Conservation (phyloP, 2,329 filamentous ascomycete genomes). For the Didymella glomerata region DNA sequence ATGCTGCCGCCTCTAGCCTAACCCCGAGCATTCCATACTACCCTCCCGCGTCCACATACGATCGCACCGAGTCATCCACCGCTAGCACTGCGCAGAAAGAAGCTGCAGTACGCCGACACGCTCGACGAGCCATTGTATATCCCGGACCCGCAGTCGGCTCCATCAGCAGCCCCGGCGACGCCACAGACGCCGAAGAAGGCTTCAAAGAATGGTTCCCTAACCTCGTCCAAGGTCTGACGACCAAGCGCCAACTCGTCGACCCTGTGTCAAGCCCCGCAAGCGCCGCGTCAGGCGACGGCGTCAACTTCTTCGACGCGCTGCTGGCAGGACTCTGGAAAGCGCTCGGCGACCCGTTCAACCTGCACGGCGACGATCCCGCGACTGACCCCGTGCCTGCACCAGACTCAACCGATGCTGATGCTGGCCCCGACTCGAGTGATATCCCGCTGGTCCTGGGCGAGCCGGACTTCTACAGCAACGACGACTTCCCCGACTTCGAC, state of each 20-base stretch:
- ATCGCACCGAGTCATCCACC: neutral
- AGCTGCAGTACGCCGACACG: slow-evolving; percentile 1
- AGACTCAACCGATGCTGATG: neutral
- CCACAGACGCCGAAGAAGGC: slow-evolving; percentile 16
- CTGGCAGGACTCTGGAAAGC: slow-evolving; percentile 1
- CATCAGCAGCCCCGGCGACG: slow-evolving; percentile 12
- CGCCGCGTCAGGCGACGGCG: slow-evolving; percentile 1
- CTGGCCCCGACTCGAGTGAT: neutral
- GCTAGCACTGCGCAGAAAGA: neutral
- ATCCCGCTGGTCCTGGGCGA: slow-evolving; percentile 8
- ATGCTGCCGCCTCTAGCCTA: slow-evolving; percentile 11
- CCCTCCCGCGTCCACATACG: slow-evolving; percentile 7
- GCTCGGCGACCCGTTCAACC: slow-evolving; percentile 11
- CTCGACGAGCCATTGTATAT: slow-evolving; percentile 6
- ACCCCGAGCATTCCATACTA: slow-evolving; percentile 12
- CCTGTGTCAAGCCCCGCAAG: slow-evolving; percentile 16
- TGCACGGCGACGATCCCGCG: neutral
- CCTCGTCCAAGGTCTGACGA: slow-evolving; percentile 10
- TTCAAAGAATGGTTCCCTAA: slow-evolving; percentile 15
- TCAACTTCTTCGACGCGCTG: slow-evolving; percentile 10
- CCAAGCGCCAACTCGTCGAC: slow-evolving; percentile 16
- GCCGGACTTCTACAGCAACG: neutral
- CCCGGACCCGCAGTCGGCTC: slow-evolving; percentile 12
- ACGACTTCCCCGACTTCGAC: slow-evolving; percentile 16
- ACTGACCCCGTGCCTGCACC: slow-evolving; percentile 1